Evolutionary conservation across 2,329 filamentous ascomycete species (phyloP).

Genomic region (Paecilomyces sp.): DNA sequence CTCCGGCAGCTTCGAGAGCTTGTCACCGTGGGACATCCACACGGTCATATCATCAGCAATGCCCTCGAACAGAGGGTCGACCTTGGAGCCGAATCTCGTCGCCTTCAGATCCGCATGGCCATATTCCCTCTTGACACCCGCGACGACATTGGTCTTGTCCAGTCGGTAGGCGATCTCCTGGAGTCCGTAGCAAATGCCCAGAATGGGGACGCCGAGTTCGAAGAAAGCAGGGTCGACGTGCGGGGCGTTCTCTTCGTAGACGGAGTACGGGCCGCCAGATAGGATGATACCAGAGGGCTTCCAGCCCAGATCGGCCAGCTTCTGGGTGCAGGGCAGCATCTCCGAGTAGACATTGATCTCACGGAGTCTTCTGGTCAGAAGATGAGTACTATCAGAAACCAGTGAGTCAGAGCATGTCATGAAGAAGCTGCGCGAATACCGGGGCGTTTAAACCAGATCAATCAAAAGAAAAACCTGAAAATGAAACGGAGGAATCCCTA

Average conservation of each 20-base stretch:
- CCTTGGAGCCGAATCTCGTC: slow-evolving; percentile 2
- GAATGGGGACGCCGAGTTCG: slow-evolving; percentile 59
- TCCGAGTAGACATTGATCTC: slow-evolving; percentile 78
- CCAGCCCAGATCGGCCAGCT: slow-evolving; percentile 67
- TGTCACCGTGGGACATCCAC: slow-evolving; percentile 88
- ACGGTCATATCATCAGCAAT: slow-evolving; percentile 64
- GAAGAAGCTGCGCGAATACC: neutral
- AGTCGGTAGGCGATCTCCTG: slow-evolving; percentile 70
- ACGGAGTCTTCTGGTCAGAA: slow-evolving; percentile 68
- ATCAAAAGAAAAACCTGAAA: neutral
- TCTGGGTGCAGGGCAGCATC: slow-evolving; percentile 80
- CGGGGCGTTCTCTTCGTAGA: slow-evolving; percentile 70
- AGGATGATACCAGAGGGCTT: slow-evolving; percentile 80
- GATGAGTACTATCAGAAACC: slow-evolving; percentile 48
- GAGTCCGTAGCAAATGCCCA: slow-evolving; percentile 53
- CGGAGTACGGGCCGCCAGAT: slow-evolving; percentile 66
- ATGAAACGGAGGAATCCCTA: neutral
- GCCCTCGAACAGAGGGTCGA: slow-evolving; percentile 6
- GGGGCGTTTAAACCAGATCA: neutral
- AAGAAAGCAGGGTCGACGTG: slow-evolving; percentile 80
- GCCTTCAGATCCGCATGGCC: slow-evolving; percentile 56
- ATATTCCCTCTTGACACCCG: slow-evolving; percentile 63
- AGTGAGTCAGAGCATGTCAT: neutral
- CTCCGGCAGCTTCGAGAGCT: slow-evolving; percentile 66
- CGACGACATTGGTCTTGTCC: slow-evolving; percentile 58